Percentiles rank a stretch among this genome's conserved stretches.
Conservation (phyloP, 1,284 basidiomycete genomes). For the Ceratobasidium sp. region DNA sequence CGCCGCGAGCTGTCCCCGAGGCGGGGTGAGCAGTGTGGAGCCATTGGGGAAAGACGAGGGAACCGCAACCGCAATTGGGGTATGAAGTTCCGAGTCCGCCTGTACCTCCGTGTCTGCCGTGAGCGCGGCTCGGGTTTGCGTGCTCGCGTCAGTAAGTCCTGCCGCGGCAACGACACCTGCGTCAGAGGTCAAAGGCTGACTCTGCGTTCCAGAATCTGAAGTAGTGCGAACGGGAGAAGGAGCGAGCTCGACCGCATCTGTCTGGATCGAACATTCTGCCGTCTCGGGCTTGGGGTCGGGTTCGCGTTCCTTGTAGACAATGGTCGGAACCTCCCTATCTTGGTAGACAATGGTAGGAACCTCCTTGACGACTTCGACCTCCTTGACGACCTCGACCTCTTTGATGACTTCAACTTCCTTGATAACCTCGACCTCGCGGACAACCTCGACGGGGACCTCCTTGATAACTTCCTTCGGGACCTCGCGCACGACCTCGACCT, state of each 20-base stretch:
- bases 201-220: constrained; percentile 65
- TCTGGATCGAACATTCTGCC: constrained; percentile 47
- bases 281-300: constrained; percentile 53
- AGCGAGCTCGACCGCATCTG: constrained; percentile 42
- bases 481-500: constrained; percentile 53
- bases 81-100: constrained; percentile 31
- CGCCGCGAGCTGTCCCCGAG: constrained; percentile 6
- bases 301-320: constrained; percentile 50
- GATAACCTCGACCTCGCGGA: constrained; percentile 56
- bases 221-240: constrained; percentile 6
- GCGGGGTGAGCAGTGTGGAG: constrained; percentile 25
- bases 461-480: constrained; percentile 56
- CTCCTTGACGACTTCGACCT: constrained; percentile 58
- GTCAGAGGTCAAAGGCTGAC: constrained; percentile 56
- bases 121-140: constrained; percentile 30
- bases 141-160: constrained; percentile 17
- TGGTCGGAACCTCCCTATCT: constrained; percentile 52
- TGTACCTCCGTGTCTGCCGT: constrained; percentile 40
- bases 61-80: constrained; percentile 19
- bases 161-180: constrained; percentile 53
- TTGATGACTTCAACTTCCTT: constrained; percentile 55
- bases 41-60: constrained; percentile 10
- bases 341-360: constrained; percentile 53
- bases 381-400: constrained; percentile 55
- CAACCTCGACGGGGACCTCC: constrained; percentile 55